Percentiles rank a stretch among this genome's conserved stretches.
phyloP scores from a whole-genome alignment of 306 rosid species.

The Vigna angularis region DNA sequence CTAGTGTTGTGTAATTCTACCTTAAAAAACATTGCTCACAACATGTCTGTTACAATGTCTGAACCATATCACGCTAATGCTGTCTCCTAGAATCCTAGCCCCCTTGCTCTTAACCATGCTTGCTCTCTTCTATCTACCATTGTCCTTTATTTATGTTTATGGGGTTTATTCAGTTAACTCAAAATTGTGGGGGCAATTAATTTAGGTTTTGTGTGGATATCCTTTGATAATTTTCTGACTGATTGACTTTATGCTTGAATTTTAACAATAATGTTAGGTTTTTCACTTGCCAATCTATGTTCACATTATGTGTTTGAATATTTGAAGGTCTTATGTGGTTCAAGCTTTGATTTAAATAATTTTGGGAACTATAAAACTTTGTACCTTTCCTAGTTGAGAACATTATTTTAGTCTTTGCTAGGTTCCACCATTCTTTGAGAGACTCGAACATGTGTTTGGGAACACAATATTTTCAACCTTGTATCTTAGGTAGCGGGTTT shows the following conservation, averaged over 20 bases:
- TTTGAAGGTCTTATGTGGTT: slow-evolving; percentile 33
- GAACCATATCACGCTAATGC: neutral
- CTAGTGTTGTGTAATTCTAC: neutral
- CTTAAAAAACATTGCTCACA: slow-evolving; percentile 12
- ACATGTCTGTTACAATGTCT: slow-evolving; percentile 33
- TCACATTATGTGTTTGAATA: slow-evolving; percentile 13
- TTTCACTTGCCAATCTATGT: slow-evolving; percentile 8
- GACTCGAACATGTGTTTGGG: neutral
- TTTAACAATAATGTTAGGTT: neutral
- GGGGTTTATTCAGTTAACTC: neutral
- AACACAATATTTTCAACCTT: slow-evolving; percentile 7
- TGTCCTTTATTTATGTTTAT: neutral
- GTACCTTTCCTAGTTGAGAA: slow-evolving; percentile 29
- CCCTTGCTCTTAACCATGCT: neutral
- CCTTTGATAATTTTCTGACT: neutral
- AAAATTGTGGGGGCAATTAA: neutral
- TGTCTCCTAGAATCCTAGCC: slow-evolving; percentile 7
- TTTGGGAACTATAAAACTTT: slow-evolving; percentile 29
- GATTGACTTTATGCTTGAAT: neutral
- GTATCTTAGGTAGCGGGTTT: neutral
- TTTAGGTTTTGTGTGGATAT: neutral
- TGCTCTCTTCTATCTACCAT: neutral
- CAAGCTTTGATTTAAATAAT: slow-evolving; percentile 15
- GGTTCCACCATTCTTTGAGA: neutral
- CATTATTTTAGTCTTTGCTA: neutral